These are phyloP conservation scores for Colletotrichum abscissum DNA, from an alignment of 2,329 filamentous ascomycete genomes.

Conservation along the genomic window DNA sequence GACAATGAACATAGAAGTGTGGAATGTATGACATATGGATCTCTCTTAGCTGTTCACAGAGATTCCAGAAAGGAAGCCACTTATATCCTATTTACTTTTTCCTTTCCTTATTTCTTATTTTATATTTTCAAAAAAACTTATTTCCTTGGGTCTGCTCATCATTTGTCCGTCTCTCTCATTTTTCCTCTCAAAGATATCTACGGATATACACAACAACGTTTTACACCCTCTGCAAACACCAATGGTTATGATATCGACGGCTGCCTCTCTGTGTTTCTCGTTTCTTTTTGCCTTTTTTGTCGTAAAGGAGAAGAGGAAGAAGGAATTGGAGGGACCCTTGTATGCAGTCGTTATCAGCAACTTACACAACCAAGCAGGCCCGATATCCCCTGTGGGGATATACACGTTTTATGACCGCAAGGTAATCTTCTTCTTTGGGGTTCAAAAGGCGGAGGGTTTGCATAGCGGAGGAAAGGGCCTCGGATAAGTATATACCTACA, in stretches of 20 bases:
- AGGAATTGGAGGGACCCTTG: neutral
- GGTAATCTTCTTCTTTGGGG: neutral
- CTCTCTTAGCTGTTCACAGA: conserved; percentile 13
- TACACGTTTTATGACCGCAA: neutral
- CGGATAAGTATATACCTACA: neutral
- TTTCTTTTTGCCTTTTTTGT: neutral
- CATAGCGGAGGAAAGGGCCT: conserved; percentile 3
- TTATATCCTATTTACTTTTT: conserved; percentile 31
- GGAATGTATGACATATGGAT: conserved; percentile 30
- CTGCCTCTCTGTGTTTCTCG: conserved; percentile 14
- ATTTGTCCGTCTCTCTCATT: neutral
- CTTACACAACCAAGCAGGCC: neutral
- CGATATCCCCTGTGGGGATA: neutral
- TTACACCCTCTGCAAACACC: conserved; percentile 17
- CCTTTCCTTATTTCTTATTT: conserved; percentile 35
- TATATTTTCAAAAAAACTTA: conserved; percentile 14
- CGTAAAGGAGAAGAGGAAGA: neutral
- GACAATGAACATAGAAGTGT: conserved; percentile 32
- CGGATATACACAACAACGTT: neutral
- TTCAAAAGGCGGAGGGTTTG: neutral
- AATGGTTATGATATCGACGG: conserved; percentile 31
- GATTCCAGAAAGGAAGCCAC: conserved; percentile 25
- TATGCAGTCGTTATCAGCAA: conserved; percentile 4
- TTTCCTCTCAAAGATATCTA: no score
- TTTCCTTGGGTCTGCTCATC: conserved; percentile 25